Percentiles rank a stretch among this genome's conserved stretches.
phyloP scores from a whole-genome alignment of 2,329 filamentous ascomycete species.

The Alternaria incomplexa region DNA sequence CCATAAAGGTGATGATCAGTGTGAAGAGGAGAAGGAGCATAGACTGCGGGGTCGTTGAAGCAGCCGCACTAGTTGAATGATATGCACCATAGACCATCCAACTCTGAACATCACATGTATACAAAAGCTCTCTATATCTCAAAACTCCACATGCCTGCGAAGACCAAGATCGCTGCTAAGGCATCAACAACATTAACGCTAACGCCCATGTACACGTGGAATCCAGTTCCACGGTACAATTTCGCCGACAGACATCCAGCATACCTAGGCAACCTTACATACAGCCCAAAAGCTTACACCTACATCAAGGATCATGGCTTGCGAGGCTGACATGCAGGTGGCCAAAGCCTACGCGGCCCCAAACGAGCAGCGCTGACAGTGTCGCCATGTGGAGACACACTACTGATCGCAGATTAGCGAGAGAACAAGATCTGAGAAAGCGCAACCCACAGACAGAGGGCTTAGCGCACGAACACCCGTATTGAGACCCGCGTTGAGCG shows the following conservation, averaged over 20 bases:
- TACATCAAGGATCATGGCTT: not conserved
- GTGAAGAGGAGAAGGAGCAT: not conserved
- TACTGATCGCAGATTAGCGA: constrained; percentile 22
- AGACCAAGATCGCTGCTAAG: not conserved
- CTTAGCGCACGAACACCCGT: not conserved
- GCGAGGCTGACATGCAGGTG: constrained; percentile 2
- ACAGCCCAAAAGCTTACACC: not conserved
- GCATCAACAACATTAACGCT: not conserved
- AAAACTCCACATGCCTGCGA: not conserved
- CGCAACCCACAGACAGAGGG: not conserved
- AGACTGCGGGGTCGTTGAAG: not conserved
- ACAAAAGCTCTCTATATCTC: not conserved
- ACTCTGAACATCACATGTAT: not conserved
- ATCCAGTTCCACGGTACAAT: not conserved
- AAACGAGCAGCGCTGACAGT: constrained; percentile 4
- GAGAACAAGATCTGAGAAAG: constrained; percentile 13
- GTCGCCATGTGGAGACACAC: constrained; percentile 6
- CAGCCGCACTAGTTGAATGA: not conserved
- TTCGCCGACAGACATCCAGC: not conserved
- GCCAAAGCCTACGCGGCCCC: constrained; percentile 1
- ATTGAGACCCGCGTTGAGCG: not conserved
- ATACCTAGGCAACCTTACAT: not conserved
- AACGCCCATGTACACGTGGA: not conserved
- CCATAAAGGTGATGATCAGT: not conserved
- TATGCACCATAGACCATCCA: not conserved